phyloP scores from a whole-genome alignment of 352 stramenopile genomes.

The Globisporangium uncinulatum region DNA sequence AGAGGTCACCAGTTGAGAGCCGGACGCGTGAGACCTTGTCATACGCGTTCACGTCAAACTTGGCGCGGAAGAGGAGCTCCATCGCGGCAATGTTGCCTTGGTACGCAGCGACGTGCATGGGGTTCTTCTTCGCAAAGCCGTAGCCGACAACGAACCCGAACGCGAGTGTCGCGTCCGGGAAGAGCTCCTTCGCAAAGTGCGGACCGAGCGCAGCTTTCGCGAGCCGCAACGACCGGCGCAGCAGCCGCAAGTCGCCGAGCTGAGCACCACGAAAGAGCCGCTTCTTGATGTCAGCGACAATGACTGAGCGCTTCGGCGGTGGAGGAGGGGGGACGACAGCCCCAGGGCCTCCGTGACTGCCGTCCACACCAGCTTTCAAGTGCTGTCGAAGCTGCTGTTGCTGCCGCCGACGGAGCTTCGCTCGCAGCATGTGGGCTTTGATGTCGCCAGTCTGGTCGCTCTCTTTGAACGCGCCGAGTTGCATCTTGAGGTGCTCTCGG shows the following conservation, averaged over 20 bases:
- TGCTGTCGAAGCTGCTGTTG: conserved; percentile 58
- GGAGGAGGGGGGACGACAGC: background rate
- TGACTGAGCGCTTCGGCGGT: conserved; percentile 20
- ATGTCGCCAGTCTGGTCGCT: conserved; percentile 72
- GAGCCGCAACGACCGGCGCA: conserved; percentile 57
- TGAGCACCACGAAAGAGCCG: conserved; percentile 68
- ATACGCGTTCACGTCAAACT: conserved; percentile 55
- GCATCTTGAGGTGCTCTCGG: conserved; percentile 82
- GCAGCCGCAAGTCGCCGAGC: conserved; percentile 50
- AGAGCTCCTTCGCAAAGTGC: conserved; percentile 55
- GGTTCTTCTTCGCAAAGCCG: conserved; percentile 68
- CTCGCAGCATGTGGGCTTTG: conserved; percentile 53
- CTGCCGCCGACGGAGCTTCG: conserved; percentile 45
- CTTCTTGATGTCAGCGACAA: conserved; percentile 54
- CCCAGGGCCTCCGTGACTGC: background rate
- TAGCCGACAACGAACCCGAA: conserved; percentile 57
- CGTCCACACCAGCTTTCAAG: conserved; percentile 28
- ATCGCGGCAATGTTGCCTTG: conserved; percentile 67
- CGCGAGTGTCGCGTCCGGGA: conserved; percentile 57
- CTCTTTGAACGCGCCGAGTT: conserved; percentile 75
- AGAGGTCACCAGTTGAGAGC: conserved; percentile 75
- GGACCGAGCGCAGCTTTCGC: conserved; percentile 48
- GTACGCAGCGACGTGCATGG: conserved; percentile 69
- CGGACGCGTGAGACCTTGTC: conserved; percentile 80
- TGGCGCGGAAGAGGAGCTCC: conserved; percentile 40